Evolutionary conservation across 2,329 filamentous ascomycete species (phyloP).

Genomic region (Monilinia laxa): DNA sequence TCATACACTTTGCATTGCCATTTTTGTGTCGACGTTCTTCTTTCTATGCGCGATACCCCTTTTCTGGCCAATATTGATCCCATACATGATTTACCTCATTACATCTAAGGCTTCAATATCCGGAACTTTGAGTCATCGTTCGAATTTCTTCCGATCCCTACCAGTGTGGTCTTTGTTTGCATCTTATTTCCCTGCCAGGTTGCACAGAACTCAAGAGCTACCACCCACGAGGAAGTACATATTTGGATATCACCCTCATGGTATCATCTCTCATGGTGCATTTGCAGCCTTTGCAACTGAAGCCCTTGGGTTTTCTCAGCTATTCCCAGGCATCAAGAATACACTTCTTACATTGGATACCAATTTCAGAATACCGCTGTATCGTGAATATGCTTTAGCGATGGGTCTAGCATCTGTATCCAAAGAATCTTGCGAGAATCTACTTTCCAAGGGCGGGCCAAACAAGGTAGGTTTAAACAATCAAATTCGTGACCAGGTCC

Average conservation of each 20-base stretch:
- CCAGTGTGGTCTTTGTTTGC: conserved; percentile 86
- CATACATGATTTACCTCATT: conserved; percentile 82
- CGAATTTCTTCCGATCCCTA: conserved; percentile 68
- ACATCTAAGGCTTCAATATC: conserved; percentile 76
- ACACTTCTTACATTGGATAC: conserved; percentile 89
- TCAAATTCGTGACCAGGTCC: not conserved
- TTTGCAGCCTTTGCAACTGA: conserved; percentile 91
- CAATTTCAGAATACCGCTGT: conserved; percentile 92
- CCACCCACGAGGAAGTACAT: conserved; percentile 87
- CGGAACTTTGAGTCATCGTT: conserved; percentile 72
- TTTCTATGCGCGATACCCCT: conserved; percentile 87
- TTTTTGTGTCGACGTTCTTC: conserved; percentile 78
- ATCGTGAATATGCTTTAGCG: conserved; percentile 88
- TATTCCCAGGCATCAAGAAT: conserved; percentile 95
- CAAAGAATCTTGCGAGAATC: conserved; percentile 86
- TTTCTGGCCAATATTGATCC: conserved; percentile 75
- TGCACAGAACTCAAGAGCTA: conserved; percentile 82
- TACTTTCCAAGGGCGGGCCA: conserved; percentile 74
- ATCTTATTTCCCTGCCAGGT: conserved; percentile 83
- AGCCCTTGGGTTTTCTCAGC: conserved; percentile 77
- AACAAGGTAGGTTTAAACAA: conserved; percentile 49
- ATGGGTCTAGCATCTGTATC: conserved; percentile 88
- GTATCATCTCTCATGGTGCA: conserved; percentile 95
- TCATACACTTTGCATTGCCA: conserved; percentile 70
- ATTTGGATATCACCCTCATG: conserved; percentile 95